A percentile compares a stretch with the other conserved stretches of the same genome.
Conservation (phyloP, 2,329 filamentous ascomycete species). For the Exophiala xenobiotica region DNA sequence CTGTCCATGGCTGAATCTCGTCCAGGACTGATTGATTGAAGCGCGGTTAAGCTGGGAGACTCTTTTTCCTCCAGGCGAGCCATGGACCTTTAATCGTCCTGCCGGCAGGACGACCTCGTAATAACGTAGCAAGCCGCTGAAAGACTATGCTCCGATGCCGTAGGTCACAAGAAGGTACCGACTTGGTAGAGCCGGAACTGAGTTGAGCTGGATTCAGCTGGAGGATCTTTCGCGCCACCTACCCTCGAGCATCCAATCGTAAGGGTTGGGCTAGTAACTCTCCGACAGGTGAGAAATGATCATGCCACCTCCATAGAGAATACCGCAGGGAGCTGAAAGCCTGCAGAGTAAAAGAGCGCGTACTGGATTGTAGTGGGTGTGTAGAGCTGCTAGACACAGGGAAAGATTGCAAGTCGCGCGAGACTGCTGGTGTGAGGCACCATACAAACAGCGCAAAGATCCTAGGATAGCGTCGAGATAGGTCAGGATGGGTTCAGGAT, state of each 20-base stretch:
- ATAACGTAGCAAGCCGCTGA: not conserved
- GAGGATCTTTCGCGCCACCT: not conserved
- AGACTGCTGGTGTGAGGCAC: not conserved
- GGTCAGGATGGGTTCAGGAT: not conserved
- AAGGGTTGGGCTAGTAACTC: not conserved
- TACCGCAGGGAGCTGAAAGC: not conserved
- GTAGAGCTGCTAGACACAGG: not conserved
- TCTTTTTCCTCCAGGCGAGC: not conserved
- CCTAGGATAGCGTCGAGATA: not conserved
- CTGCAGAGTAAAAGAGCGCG: not conserved
- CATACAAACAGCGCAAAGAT: not conserved
- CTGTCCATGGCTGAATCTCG: not conserved
- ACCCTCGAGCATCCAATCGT: not conserved
- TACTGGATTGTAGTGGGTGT: not conserved
- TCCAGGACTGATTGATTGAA: not conserved
- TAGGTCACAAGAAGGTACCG: not conserved
- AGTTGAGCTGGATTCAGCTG: not conserved
- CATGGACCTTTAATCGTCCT: not conserved
- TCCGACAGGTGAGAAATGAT: not conserved
- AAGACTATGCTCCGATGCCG: not conserved
- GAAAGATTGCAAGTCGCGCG: not conserved
- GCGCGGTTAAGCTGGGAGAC: not conserved
- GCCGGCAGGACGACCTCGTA: not conserved
- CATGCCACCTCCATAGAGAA: not conserved
- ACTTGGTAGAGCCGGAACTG: not conserved